Evolutionary conservation across 768 basidiomycete genomes (phyloP).

Genomic region (Chlorophyllum brunneum): DNA sequence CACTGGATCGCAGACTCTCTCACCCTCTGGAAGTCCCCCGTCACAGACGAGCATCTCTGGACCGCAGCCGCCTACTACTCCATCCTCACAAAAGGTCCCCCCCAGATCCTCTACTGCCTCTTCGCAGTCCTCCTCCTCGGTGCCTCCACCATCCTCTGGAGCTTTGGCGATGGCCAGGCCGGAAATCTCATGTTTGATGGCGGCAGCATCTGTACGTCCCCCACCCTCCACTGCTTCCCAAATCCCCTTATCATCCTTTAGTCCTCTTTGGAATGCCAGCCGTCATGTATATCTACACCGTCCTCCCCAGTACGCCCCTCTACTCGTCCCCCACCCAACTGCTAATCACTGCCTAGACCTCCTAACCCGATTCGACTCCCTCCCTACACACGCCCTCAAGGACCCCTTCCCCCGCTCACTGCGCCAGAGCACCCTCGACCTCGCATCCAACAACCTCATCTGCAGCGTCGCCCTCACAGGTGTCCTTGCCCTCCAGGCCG

Average conservation of each 20-base stretch:
- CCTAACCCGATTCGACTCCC: constrained; percentile 50
- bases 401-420: constrained; percentile 63
- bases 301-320: constrained; percentile 65
- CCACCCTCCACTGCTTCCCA: not conserved
- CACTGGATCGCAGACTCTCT: constrained; percentile 94
- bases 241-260: constrained; percentile 24
- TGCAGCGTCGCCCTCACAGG: constrained; percentile 87
- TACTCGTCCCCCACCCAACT: not conserved
- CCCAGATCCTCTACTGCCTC: constrained; percentile 53
- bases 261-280: constrained; percentile 76
- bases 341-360: constrained; percentile 39
- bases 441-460: constrained; percentile 80
- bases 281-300: constrained; percentile 70
- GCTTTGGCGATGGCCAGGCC: constrained; percentile 70
- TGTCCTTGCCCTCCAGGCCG: constrained; percentile 80
- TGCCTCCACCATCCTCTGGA: constrained; percentile 69
- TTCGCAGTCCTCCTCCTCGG: constrained; percentile 55
- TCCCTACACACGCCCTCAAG: constrained; percentile 48
- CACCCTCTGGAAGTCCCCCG: constrained; percentile 84
- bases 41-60: constrained; percentile 83
- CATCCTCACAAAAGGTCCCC: constrained; percentile 65
- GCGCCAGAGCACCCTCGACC: constrained; percentile 63
- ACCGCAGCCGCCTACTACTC: constrained; percentile 81
- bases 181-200: constrained; percentile 92
- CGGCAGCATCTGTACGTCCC: constrained; percentile 76